Conservation (phyloP, 2,329 filamentous ascomycete genomes). For the Penicillium sp. region DNA sequence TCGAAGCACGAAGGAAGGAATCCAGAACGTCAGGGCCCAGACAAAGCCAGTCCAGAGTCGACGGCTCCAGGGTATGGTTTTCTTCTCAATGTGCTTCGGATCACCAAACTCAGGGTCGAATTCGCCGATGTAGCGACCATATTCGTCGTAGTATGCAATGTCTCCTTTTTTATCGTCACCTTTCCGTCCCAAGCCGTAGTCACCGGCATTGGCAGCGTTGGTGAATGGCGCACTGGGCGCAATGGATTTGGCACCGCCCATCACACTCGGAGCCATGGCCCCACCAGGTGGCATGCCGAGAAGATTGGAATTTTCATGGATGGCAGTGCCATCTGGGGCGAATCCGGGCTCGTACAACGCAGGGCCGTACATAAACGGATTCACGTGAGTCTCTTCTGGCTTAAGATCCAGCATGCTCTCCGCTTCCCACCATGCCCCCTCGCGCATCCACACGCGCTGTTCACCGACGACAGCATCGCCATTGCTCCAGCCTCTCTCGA, state of each 20-base stretch:
- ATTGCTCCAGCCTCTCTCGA: slow-evolving; percentile 97
- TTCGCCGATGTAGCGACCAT: slow-evolving; percentile 63
- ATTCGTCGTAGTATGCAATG: slow-evolving; percentile 68
- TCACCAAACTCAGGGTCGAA: slow-evolving; percentile 76
- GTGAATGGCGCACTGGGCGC: slow-evolving; percentile 50
- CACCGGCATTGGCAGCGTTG: slow-evolving; percentile 58
- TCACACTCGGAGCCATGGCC: slow-evolving; percentile 48
- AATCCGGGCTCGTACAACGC: slow-evolving; percentile 70
- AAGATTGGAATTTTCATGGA: slow-evolving; percentile 59
- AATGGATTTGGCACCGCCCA: slow-evolving; percentile 54
- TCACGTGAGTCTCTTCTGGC: slow-evolving; percentile 52
- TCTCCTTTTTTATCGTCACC: slow-evolving; percentile 75
- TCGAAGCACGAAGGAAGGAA: slow-evolving; percentile 80
- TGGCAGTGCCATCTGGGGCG: slow-evolving; percentile 57
- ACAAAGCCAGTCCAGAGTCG: slow-evolving; percentile 78
- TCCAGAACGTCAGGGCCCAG: slow-evolving; percentile 90
- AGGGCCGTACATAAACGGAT: slow-evolving; percentile 53
- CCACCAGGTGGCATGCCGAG: slow-evolving; percentile 53
- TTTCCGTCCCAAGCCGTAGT: slow-evolving; percentile 85
- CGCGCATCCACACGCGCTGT: slow-evolving; percentile 93
- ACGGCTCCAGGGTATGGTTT: slow-evolving; percentile 61
- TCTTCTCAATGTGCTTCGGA: slow-evolving; percentile 71
- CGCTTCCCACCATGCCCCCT: slow-evolving; percentile 94
- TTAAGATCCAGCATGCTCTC: slow-evolving; percentile 94
- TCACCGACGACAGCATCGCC: slow-evolving; percentile 89